phyloP scores from a whole-genome alignment of 768 basidiomycete genomes.

The Botryobasidium botryosum region DNA sequence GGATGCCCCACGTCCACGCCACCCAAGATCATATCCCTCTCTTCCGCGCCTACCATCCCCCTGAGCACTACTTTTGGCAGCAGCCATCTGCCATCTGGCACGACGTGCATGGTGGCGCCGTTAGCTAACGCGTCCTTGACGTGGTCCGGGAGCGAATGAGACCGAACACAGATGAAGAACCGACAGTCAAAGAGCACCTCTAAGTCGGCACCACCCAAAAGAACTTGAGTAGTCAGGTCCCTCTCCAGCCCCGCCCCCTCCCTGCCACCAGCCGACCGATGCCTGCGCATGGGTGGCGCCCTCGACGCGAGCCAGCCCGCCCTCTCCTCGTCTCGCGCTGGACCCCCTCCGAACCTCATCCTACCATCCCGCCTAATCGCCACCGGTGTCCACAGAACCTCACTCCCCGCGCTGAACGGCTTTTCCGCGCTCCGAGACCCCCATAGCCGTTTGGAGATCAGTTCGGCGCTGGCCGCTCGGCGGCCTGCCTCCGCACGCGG shows the following conservation, averaged over 20 bases:
- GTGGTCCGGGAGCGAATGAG: slow-evolving; percentile 6
- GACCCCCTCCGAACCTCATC: slow-evolving; percentile 8
- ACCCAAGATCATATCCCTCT: too few species aligned
- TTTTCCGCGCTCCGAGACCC: slow-evolving; percentile 8
- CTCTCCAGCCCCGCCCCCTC: neutral
- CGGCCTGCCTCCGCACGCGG: slow-evolving; percentile 43
- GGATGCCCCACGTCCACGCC: too few species aligned
- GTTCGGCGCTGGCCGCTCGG: slow-evolving; percentile 27
- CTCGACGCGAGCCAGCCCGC: slow-evolving; percentile 49
- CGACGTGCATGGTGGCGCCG: neutral
- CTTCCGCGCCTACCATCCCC: too few species aligned
- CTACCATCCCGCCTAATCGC: neutral
- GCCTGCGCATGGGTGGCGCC: slow-evolving; percentile 21
- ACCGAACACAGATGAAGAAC: slow-evolving; percentile 30
- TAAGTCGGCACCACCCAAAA: slow-evolving; percentile 11
- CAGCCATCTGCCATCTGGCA: slow-evolving; percentile 7
- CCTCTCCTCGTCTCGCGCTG: slow-evolving; percentile 15
- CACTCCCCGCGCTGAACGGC: slow-evolving; percentile 39
- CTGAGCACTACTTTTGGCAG: slow-evolving; percentile 11
- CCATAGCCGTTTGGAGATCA: slow-evolving; percentile 37
- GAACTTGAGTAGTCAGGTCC: neutral
- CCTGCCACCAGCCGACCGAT: neutral
- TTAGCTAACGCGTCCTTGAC: neutral
- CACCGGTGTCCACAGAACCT: slow-evolving; percentile 46
- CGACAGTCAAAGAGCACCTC: slow-evolving; percentile 48